A percentile compares a stretch with the other conserved stretches of the same genome.
These are phyloP conservation scores for Dichomitus squalens DNA, from an alignment of 1,284 basidiomycete species.

Conservation along the genomic window DNA sequence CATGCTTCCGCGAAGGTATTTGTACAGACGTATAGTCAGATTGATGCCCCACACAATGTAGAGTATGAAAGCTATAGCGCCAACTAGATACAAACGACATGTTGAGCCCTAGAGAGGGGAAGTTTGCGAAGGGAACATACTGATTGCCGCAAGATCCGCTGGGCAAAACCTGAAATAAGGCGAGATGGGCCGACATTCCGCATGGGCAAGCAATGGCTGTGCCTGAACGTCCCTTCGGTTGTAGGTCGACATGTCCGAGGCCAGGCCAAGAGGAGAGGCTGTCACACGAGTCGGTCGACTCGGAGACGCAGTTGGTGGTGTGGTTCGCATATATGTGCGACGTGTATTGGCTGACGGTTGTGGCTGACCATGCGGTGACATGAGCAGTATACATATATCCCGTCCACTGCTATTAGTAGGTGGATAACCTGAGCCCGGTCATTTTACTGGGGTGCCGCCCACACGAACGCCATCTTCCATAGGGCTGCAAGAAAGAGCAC, in stretches of 20 bases:
- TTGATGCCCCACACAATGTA: constrained; percentile 20
- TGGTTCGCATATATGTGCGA: neutral
- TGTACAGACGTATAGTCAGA: constrained; percentile 7
- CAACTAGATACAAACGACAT: neutral
- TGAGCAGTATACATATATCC: too few relatives aligned
- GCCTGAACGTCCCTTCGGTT: neutral
- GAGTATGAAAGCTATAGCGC: constrained; percentile 12
- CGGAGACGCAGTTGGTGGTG: neutral
- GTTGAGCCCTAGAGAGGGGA: neutral
- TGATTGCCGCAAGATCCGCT: constrained; percentile 7
- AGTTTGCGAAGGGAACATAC: neutral
- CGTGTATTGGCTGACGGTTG: neutral
- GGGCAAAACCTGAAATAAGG: constrained; percentile 9
- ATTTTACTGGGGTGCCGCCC: too few relatives aligned
- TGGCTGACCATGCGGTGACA: neutral
- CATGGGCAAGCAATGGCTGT: neutral
- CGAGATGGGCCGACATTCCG: constrained; percentile 9
- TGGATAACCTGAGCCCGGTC: neutral
- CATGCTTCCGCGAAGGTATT: constrained; percentile 1
- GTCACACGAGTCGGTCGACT: neutral
- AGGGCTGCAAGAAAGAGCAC: too few relatives aligned
- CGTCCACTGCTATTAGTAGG: too few relatives aligned
- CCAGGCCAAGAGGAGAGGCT: neutral
- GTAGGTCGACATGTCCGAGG: neutral
- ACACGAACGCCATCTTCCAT: too few relatives aligned